A percentile compares a stretch with the other conserved stretches of the same genome.
phyloP scores from a whole-genome alignment of 495 filamentous ascomycete genomes.

The Lasiosphaeriaceae sp. region DNA sequence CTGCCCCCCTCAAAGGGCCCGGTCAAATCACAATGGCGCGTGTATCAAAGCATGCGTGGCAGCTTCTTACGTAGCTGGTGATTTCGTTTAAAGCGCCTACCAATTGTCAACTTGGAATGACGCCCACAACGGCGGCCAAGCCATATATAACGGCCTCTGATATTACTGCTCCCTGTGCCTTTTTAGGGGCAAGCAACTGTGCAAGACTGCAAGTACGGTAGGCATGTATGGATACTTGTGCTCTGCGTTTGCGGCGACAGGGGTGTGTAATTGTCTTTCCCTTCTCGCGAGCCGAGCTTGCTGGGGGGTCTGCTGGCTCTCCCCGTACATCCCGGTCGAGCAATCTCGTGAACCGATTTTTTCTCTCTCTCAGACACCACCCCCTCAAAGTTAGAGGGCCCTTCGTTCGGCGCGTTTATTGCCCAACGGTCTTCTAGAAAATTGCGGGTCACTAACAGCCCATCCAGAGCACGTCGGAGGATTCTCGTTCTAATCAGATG shows the following conservation, averaged over 20 bases:
- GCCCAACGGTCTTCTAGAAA: conserved; percentile 48
- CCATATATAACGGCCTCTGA: conserved; percentile 24
- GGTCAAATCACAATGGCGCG: background rate
- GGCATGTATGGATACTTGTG: background rate
- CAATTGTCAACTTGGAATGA: conserved; percentile 24
- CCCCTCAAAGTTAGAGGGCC: conserved; percentile 30
- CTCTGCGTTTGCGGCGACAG: background rate
- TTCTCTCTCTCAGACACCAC: conserved; percentile 29
- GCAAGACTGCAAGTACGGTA: background rate
- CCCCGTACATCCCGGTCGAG: conserved; percentile 27
- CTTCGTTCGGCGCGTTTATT: conserved; percentile 38
- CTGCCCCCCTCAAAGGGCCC: background rate
- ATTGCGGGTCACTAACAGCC: conserved; percentile 32
- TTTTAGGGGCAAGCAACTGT: background rate
- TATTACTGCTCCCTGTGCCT: conserved; percentile 17
- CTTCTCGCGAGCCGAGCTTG: conserved; percentile 45
- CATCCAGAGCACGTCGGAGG: conserved; percentile 35
- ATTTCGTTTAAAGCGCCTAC: conserved; percentile 26
- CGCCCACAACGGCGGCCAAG: conserved; percentile 23
- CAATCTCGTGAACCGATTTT: conserved; percentile 37
- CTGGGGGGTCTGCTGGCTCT: conserved; percentile 32
- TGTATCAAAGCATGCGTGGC: conserved; percentile 3
- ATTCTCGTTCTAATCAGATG: conserved; percentile 46
- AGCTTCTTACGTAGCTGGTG: conserved; percentile 16
- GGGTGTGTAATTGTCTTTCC: conserved; percentile 26